A percentile compares a stretch with the other conserved stretches of the same genome.
These are phyloP conservation scores for Trichosporon sp. DNA, from an alignment of 1,284 basidiomycete species.

Conservation along the genomic window DNA sequence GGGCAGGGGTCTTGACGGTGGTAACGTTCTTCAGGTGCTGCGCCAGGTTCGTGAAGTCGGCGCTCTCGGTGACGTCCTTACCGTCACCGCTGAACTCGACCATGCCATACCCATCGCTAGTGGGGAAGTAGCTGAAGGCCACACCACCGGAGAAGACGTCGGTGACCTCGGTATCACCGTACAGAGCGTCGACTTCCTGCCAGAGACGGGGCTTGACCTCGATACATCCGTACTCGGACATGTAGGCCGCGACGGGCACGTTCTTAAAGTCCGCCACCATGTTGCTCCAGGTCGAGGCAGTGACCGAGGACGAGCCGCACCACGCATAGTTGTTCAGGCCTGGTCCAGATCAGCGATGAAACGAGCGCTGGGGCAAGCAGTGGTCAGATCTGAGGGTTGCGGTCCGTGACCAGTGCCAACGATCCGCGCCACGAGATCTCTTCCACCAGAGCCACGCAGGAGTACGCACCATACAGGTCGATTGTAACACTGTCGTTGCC, in stretches of 20 bases:
- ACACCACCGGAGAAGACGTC: conserved; percentile 83
- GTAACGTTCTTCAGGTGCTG: conserved; percentile 65
- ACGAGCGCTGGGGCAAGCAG: not conserved
- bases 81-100: conserved; percentile 65
- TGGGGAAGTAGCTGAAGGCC: conserved; percentile 77
- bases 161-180: conserved; percentile 67
- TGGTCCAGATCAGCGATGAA: conserved; percentile 24
- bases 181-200: conserved; percentile 77
- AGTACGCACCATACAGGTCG: conserved; percentile 81
- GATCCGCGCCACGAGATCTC: conserved; percentile 3
- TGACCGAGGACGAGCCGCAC: conserved; percentile 72
- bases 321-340: conserved; percentile 63
- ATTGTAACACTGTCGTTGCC: conserved; percentile 71
- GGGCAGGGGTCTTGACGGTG: conserved; percentile 67
- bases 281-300: conserved; percentile 59
- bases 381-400: not conserved
- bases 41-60: conserved; percentile 68
- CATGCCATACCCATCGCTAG: conserved; percentile 78
- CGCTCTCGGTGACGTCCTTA: conserved; percentile 42
- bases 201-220: conserved; percentile 68
- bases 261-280: conserved; percentile 56
- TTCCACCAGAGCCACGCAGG: conserved; percentile 63
- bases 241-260: conserved; percentile 81
- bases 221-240: conserved; percentile 86
- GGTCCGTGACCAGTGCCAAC: not conserved